These are phyloP conservation scores for Suillus bovinus DNA, from an alignment of 768 basidiomycete species.

Conservation along the genomic window DNA sequence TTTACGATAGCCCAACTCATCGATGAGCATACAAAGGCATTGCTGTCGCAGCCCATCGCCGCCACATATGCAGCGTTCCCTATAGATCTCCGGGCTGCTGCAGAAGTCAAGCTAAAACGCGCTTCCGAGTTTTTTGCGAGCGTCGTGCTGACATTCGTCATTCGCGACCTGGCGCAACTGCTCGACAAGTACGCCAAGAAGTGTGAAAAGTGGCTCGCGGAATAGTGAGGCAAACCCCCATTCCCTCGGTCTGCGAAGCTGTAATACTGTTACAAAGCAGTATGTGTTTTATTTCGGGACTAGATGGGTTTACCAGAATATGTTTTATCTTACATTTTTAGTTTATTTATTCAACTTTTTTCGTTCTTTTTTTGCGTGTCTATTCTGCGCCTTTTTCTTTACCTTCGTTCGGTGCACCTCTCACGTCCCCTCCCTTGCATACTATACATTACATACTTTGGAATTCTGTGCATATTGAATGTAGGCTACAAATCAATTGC, in stretches of 20 bases:
- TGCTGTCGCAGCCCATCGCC: slow-evolving; percentile 61
- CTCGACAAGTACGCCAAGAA: slow-evolving; percentile 94
- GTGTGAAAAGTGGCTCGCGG: slow-evolving; percentile 89
- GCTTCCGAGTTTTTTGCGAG: slow-evolving; percentile 91
- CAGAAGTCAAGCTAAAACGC: slow-evolving; percentile 76
- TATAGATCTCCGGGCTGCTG: slow-evolving; percentile 55
- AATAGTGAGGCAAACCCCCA: slow-evolving; percentile 43
- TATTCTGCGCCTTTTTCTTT: slow-evolving; percentile 13
- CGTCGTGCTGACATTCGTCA: slow-evolving; percentile 86
- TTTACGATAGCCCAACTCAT: slow-evolving; percentile 78
- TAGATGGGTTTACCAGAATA: slow-evolving; percentile 28
- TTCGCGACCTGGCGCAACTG: slow-evolving; percentile 81
- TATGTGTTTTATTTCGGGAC: slow-evolving; percentile 37
- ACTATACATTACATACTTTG: slow-evolving; percentile 27
- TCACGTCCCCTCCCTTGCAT: slow-evolving; percentile 20
- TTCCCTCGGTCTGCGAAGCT: slow-evolving; percentile 20
- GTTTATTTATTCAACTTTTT: slow-evolving; percentile 12
- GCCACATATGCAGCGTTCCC: slow-evolving; percentile 76
- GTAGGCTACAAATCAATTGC: slow-evolving; percentile 13
- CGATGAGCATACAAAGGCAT: slow-evolving; percentile 82
- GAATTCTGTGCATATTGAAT: slow-evolving; percentile 21
- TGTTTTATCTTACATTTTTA: slow-evolving; percentile 27
- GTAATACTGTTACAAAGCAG: slow-evolving; percentile 28
- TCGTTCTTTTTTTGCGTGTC: slow-evolving; percentile 13
- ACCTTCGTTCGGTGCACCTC: slow-evolving; percentile 13